Base-by-base conservation (phyloP, 805 yeast species). In the Pichia occidentalis region DNA sequence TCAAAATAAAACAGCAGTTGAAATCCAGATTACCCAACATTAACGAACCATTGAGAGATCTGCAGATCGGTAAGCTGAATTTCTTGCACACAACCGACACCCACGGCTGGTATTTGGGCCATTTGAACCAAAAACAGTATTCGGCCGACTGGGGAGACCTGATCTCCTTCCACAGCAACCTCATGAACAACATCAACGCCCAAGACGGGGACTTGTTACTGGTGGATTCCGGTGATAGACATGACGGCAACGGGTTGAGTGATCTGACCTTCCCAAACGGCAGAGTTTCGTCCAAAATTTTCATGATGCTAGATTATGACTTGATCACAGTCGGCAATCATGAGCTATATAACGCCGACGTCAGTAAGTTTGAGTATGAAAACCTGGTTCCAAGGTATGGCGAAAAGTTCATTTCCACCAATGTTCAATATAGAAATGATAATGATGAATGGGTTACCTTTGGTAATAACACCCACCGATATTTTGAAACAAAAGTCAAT, bases 71-170 rank as follows among this genome's bases (percentile, higher is more conserved):
- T 0, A 74, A 79, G 39, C 40, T 92, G 32, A 90, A 92, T 61
- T 85, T 92, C 50, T 52, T 90, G 19, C 97, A 90, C 53, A 88
- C 97, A 1, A 92, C 98, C 1, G 98, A 92, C 52, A 90, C 97
- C 2, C 98, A 92, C 58, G 97, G 92, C 1, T 92, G 98, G 98
- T 75, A 82, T 46, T 78, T 90, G 5, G 97, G 97, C 0, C 98
- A 90, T 62, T 50, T 75, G 27, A 77, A 79, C 47, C 97, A 88
- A 57, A 67, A 71, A 21, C 76, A 74, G 41, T 90, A 79, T 57
- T 71, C 80, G 26, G 92, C 85, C 4, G 85, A 88, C 56, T 90
- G 95, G 95, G 97, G 97, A 8, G 95, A 90, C 52, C 85, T 82
- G 43, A 54, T 83, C 3, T 77, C 88, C 0, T 88, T 90, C 54